These are phyloP conservation scores for Nannochloris sp. DNA, from an alignment of 139 green algal genomes.

Conservation along the genomic window DNA sequence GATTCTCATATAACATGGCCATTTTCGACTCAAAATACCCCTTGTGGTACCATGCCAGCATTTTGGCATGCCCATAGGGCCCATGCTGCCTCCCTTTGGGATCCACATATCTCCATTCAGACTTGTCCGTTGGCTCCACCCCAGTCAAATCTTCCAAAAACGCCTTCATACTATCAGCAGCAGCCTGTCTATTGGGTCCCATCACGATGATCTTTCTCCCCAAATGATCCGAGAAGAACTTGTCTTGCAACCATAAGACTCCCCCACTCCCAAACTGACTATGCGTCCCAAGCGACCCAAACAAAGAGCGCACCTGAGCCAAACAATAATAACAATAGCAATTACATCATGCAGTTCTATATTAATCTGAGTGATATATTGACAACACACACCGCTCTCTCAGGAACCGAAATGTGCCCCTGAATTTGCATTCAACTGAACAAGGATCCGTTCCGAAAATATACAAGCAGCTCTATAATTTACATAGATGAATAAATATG, in stretches of 20 bases:
- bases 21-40: background rate
- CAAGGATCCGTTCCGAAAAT: no score
- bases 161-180: slow-evolving; percentile 6
- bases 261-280: slow-evolving; percentile 4
- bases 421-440: no score
- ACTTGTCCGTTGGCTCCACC: background rate
- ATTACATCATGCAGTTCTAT: no score
- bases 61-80: background rate
- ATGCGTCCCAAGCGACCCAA: slow-evolving; percentile 28
- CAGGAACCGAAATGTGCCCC: no score
- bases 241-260: slow-evolving; percentile 15
- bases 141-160: slow-evolving; percentile 9
- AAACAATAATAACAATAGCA: background rate
- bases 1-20: no score
- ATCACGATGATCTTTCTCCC: slow-evolving; percentile 18
- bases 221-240: slow-evolving; percentile 5
- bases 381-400: background rate
- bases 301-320: slow-evolving; percentile 12
- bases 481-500: no score
- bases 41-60: slow-evolving; percentile 8
- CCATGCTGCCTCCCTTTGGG: slow-evolving; percentile 3
- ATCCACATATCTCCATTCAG: slow-evolving; percentile 12
- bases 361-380: background rate
- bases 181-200: slow-evolving; percentile 6
- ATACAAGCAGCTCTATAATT: no score